Conservation (phyloP, 1,284 basidiomycete genomes). For the Phellopilus nigrolimitatus region DNA sequence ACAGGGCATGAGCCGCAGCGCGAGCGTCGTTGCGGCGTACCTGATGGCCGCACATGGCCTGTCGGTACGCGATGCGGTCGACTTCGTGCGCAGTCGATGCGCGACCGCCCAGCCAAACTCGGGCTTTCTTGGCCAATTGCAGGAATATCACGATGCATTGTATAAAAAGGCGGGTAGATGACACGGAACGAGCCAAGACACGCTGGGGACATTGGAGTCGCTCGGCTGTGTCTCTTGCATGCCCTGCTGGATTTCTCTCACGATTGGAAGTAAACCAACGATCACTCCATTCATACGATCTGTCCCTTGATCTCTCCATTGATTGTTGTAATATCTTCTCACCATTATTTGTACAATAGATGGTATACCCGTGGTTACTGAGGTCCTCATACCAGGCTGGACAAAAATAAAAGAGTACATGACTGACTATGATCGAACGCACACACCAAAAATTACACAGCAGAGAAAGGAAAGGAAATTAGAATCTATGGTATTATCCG, state of each 20-base stretch:
- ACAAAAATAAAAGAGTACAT: slow-evolving; percentile 9
- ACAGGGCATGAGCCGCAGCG: slow-evolving; percentile 74
- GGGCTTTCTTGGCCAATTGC: slow-evolving; percentile 64
- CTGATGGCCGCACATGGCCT: slow-evolving; percentile 63
- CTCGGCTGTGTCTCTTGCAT: not conserved
- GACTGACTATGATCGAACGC: not conserved
- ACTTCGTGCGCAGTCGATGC: slow-evolving; percentile 52
- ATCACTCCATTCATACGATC: not conserved
- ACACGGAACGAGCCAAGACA: not conserved
- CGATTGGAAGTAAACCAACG: not conserved
- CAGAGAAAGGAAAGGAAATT: not conserved
- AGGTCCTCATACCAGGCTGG: slow-evolving; percentile 6
- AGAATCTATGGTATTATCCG: slow-evolving; percentile 25
- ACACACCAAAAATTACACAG: slow-evolving; percentile 4
- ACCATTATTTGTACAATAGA: slow-evolving; percentile 18
- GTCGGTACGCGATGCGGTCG: slow-evolving; percentile 52
- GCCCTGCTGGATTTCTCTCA: not conserved
- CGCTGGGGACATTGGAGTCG: too few species aligned
- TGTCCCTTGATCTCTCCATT: not conserved
- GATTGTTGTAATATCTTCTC: slow-evolving; percentile 10
- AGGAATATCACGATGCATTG: slow-evolving; percentile 51
- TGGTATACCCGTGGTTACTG: slow-evolving; percentile 13
- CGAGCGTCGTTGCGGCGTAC: slow-evolving; percentile 75
- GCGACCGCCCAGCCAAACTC: slow-evolving; percentile 60
- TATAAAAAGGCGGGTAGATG: slow-evolving; percentile 19